Percentiles rank a stretch among this genome's conserved stretches.
Evolutionary conservation across 768 basidiomycete species (phyloP).

Genomic region (Candolleomyces efflorescens): DNA sequence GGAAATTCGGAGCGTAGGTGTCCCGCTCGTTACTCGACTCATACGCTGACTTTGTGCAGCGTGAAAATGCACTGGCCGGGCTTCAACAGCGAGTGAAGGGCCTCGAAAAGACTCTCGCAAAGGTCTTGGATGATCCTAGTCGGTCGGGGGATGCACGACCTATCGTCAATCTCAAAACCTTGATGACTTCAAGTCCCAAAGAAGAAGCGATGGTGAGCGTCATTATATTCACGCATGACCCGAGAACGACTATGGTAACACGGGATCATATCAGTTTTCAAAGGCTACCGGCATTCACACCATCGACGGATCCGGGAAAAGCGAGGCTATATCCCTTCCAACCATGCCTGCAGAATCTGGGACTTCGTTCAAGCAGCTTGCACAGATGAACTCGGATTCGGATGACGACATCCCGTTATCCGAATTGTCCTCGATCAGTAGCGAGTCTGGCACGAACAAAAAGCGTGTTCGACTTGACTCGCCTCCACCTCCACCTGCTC

Average conservation of each 20-base stretch:
- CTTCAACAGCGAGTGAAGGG: constrained; percentile 40
- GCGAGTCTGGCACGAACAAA: background rate
- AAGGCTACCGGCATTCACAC: no score
- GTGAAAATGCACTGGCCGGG: constrained; percentile 41
- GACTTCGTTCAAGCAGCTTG: background rate
- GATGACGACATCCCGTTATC: constrained; percentile 23
- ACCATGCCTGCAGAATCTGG: background rate
- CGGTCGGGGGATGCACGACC: constrained; percentile 22
- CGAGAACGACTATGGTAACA: no score
- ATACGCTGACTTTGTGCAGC: constrained; percentile 25
- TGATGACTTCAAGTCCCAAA: constrained; percentile 34
- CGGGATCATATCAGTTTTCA: no score
- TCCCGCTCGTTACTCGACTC: constrained; percentile 6
- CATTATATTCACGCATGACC: no score
- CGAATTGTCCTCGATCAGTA: constrained; percentile 13
- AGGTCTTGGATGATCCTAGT: constrained; percentile 32
- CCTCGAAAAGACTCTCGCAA: constrained; percentile 44
- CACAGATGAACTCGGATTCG: constrained; percentile 13
- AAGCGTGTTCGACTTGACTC: constrained; percentile 10
- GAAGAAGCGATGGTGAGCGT: background rate
- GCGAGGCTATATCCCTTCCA: background rate
- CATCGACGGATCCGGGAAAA: no score
- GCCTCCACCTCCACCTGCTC: constrained; percentile 11
- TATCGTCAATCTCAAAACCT: constrained; percentile 36
- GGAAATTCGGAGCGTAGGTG: constrained; percentile 48